Percentiles rank a stretch among this genome's conserved stretches.
phyloP scores from a whole-genome alignment of 2,329 filamentous ascomycete genomes.

The Xylariaceae sp. region DNA sequence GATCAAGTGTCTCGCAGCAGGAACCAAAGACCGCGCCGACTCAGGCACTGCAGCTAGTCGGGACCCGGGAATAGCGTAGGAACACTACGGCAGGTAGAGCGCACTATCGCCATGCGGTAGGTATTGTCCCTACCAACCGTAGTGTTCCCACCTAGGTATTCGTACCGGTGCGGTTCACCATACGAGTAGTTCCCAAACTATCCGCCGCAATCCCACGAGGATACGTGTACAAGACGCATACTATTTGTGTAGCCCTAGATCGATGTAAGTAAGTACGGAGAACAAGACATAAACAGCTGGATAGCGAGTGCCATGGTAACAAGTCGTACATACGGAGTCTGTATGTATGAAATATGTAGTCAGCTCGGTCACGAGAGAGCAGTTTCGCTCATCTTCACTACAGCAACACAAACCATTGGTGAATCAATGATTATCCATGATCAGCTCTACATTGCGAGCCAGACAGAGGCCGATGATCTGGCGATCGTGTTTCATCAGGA shows the following conservation, averaged over 20 bases:
- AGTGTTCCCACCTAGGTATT: too few relatives aligned
- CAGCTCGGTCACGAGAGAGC: not conserved
- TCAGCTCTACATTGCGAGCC: constrained; percentile 11
- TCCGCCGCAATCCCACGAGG: constrained; percentile 6
- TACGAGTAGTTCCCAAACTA: not conserved
- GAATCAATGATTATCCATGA: not conserved
- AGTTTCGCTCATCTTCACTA: constrained; percentile 15
- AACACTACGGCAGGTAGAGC: not conserved
- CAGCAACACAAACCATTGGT: not conserved
- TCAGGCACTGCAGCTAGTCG: not conserved
- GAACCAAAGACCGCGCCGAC: constrained; percentile 14
- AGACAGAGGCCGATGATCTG: constrained; percentile 20
- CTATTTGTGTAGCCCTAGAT: constrained; percentile 6
- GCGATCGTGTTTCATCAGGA: constrained; percentile 17
- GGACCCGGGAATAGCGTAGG: not conserved
- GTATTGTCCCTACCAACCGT: too few relatives aligned
- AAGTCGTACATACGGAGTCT: constrained; percentile 3
- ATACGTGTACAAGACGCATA: not conserved
- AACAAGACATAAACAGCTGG: not conserved
- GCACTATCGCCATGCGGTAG: not conserved
- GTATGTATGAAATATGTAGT: constrained; percentile 7
- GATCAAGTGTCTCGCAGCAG: constrained; percentile 25
- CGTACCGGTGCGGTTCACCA: not conserved
- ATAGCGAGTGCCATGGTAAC: constrained; percentile 15
- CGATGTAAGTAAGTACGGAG: not conserved